phyloP scores from a whole-genome alignment of 768 basidiomycete genomes.

The Lactifluus echinatus region DNA sequence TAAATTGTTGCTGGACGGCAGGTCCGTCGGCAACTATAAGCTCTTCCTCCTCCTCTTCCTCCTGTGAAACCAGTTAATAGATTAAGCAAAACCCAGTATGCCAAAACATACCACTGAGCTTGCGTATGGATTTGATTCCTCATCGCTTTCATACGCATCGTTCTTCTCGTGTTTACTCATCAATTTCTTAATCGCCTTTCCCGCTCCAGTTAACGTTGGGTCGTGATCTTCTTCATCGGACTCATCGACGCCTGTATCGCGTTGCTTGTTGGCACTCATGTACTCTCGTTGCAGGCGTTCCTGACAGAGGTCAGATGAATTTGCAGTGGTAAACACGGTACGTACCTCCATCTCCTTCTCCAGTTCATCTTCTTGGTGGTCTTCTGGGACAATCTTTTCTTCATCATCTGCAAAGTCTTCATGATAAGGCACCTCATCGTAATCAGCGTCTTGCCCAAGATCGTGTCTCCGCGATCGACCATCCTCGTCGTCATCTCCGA shows the following conservation, averaged over 20 bases:
- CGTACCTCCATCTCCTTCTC: slow-evolving; percentile 73
- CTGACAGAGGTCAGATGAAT: slow-evolving; percentile 31
- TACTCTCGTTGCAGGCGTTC: slow-evolving; percentile 82
- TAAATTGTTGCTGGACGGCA: slow-evolving; percentile 39
- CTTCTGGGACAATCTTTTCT: slow-evolving; percentile 56
- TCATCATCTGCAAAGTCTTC: slow-evolving; percentile 86
- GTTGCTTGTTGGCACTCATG: slow-evolving; percentile 63
- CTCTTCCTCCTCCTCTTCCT: slow-evolving; percentile 70
- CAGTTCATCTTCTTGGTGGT: slow-evolving; percentile 68
- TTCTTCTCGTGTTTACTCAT: slow-evolving; percentile 80
- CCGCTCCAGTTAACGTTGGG: slow-evolving; percentile 52
- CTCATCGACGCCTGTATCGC: slow-evolving; percentile 62
- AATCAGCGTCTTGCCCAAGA: slow-evolving; percentile 65
- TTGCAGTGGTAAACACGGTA: neutral
- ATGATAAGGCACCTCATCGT: slow-evolving; percentile 77
- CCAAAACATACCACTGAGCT: slow-evolving; percentile 47
- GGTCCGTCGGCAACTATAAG: slow-evolving; percentile 36
- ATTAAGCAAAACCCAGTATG: neutral
- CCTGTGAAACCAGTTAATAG: slow-evolving; percentile 30
- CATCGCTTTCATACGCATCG: slow-evolving; percentile 63
- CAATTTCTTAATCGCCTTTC: slow-evolving; percentile 77
- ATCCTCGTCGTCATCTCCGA: slow-evolving; percentile 55
- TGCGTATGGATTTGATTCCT: slow-evolving; percentile 77
- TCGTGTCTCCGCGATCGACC: slow-evolving; percentile 44
- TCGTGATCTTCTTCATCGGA: slow-evolving; percentile 66